Base-by-base conservation (phyloP, 495 filamentous ascomycete species). In the Parathielavia hyrcaniae region DNA sequence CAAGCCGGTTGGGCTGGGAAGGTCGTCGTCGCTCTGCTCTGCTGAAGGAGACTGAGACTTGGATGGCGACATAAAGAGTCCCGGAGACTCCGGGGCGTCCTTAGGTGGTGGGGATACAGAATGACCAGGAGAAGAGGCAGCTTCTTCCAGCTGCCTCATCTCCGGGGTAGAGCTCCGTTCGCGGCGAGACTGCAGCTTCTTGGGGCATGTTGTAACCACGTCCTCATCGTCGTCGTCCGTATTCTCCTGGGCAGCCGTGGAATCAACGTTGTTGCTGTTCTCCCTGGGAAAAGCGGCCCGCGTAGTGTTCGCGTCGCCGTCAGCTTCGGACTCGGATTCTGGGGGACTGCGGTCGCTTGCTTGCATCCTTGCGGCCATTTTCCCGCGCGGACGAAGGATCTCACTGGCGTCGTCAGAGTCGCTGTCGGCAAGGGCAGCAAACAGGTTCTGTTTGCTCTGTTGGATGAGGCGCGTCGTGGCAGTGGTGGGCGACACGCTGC, bases 311-410 rank as follows among this genome's bases (percentile, higher is more conserved):
- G 49, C 56, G 56, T 54, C 26, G 22, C 65, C 14, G 0, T 43
- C 53, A 23, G 7, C 22, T 16, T 50, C 48, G 9, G 57, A 47
- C 50, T 71, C 54, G 17, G 60, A 56, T 36, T 65, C 61, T 11
- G 67, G 26, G 20, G n/a, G 4, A 51, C 66, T 14, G 62, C 55
- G 30, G 62, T 74, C 62, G 14, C 53, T 53, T 2, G 46, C 52
- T 46, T 82, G 81, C 79, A 91, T 84, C 23, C 85, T 77, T 16
- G 84, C 77, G 54, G 89, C 89, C 61, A 93, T 77, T 26, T 84
- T 81, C 4, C 89, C 89, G 50, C 80, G 79, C 5, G 88, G 88
- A 22, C 78, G 76, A 20, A 85, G 59, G 55, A 83, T 76, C 22
- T 67, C 64, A 11, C 68, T 70, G 16, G 69, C 69, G 1, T 73